These are phyloP conservation scores for Ambrosia trifida DNA, from an alignment of 129 eudicot genomes.

Conservation along the genomic window DNA sequence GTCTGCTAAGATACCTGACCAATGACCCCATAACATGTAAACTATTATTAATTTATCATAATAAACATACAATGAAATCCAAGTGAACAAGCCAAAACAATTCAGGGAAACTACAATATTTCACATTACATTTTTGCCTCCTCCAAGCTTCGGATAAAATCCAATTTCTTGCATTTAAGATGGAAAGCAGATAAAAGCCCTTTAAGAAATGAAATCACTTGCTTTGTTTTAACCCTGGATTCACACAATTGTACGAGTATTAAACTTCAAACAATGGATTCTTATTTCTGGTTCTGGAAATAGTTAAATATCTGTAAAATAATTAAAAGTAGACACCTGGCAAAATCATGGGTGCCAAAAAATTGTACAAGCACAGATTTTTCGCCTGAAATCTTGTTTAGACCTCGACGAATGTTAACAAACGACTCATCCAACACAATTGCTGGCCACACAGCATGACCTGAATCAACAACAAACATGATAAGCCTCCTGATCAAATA, in stretches of 20 bases:
- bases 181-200: constrained; percentile 89
- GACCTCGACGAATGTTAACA: constrained; percentile 65
- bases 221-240: constrained; percentile 69
- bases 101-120: constrained; percentile 1
- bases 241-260: constrained; percentile 21
- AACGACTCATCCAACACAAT: constrained; percentile 75
- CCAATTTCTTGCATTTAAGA: constrained; percentile 75
- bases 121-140: constrained; percentile 85
- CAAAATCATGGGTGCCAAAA: constrained; percentile 98
- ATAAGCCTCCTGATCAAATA: constrained; percentile 13
- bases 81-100: neutral
- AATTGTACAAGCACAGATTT: constrained; percentile 88
- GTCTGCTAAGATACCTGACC: constrained; percentile 86
- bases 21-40: neutral
- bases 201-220: constrained; percentile 77
- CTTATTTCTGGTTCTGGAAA: neutral
- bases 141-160: constrained; percentile 73
- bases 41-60: neutral
- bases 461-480: constrained; percentile 39
- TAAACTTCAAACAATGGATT: constrained; percentile 13
- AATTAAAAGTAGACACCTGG: constrained; percentile 48
- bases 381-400: constrained; percentile 67
- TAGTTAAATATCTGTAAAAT: constrained; percentile 4
- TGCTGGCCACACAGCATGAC: constrained; percentile 97
- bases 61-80: constrained; percentile 2